These are phyloP conservation scores for Solanum tarijense DNA, from an alignment of 257 asterid genomes.

Conservation along the genomic window DNA sequence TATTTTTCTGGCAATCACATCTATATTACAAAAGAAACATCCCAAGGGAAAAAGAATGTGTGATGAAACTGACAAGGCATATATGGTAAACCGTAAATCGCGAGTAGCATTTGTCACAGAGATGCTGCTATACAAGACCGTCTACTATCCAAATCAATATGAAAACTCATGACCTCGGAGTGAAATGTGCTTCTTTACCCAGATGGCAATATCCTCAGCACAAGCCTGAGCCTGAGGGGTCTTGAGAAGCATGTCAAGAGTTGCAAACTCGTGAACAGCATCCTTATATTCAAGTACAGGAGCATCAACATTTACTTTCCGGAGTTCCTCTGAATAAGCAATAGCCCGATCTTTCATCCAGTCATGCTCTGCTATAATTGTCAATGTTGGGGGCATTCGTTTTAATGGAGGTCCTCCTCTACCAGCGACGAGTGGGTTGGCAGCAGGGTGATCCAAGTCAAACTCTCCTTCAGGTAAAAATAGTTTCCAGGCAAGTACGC, in stretches of 20 bases:
- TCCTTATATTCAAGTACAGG: conserved; percentile 88
- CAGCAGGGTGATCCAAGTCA: conserved; percentile 72
- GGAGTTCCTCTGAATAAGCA: conserved; percentile 87
- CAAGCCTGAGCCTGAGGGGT: conserved; percentile 90
- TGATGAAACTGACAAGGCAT: not conserved
- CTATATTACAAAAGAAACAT: conserved; percentile 36
- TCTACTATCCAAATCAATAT: conserved; percentile 29
- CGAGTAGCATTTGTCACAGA: not conserved
- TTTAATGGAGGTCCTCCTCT: conserved; percentile 70
- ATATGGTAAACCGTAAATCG: not conserved
- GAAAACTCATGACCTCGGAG: conserved; percentile 90
- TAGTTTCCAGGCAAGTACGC: conserved; percentile 75
- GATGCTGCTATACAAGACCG: conserved; percentile 1
- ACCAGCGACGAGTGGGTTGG: conserved; percentile 56
- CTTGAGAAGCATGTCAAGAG: conserved; percentile 75
- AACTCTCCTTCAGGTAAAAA: conserved; percentile 68
- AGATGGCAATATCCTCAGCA: conserved; percentile 78
- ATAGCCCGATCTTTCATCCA: conserved; percentile 94
- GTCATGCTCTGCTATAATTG: conserved; percentile 83
- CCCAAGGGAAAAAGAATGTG: not conserved
- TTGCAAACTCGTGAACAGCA: conserved; percentile 85
- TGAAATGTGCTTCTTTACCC: conserved; percentile 89
- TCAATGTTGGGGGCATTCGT: conserved; percentile 83
- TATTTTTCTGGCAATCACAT: conserved; percentile 13
- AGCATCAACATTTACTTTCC: conserved; percentile 80